A percentile compares a stretch with the other conserved stretches of the same genome.
These are phyloP conservation scores for Prunella vulgaris DNA, from an alignment of 257 asterid genomes.

Conservation along the genomic window DNA sequence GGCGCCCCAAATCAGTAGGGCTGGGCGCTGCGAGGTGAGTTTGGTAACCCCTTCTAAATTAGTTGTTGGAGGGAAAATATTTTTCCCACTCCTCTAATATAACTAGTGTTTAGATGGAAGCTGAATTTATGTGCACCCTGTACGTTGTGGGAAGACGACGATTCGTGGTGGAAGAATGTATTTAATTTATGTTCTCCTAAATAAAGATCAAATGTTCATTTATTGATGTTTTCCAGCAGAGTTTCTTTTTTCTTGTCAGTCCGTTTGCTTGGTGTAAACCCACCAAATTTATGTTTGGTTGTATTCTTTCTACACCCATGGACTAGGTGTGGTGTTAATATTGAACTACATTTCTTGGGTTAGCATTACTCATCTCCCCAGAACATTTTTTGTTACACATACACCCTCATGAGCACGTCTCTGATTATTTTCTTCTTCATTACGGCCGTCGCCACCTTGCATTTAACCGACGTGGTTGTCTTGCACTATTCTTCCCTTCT, in stretches of 20 bases:
- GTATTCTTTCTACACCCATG: too few relatives aligned
- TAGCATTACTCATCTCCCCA: too few relatives aligned
- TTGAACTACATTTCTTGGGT: too few relatives aligned
- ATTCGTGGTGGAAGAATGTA: constrained; percentile 1
- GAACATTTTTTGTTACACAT: too few relatives aligned
- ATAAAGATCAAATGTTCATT: background rate
- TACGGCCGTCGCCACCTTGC: too few relatives aligned
- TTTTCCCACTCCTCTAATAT: constrained; percentile 5
- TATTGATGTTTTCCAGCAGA: background rate
- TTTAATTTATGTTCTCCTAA: background rate
- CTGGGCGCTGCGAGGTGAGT: constrained; percentile 54
- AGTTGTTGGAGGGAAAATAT: background rate
- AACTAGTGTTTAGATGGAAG: constrained; percentile 1
- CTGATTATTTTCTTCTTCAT: too few relatives aligned
- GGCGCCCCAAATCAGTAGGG: constrained; percentile 76
- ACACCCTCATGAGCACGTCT: too few relatives aligned
- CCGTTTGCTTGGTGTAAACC: too few relatives aligned
- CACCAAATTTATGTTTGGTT: too few relatives aligned
- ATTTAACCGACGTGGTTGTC: too few relatives aligned
- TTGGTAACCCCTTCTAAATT: background rate
- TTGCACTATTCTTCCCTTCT: too few relatives aligned
- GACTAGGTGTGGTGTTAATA: too few relatives aligned
- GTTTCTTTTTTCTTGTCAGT: background rate
- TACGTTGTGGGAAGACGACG: background rate
- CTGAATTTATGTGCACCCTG: background rate